Evolutionary conservation across 169 alveolate genomes (phyloP), one percentile per base, ranked within the genome.

Genomic region (Eimeria zaria): DNA sequence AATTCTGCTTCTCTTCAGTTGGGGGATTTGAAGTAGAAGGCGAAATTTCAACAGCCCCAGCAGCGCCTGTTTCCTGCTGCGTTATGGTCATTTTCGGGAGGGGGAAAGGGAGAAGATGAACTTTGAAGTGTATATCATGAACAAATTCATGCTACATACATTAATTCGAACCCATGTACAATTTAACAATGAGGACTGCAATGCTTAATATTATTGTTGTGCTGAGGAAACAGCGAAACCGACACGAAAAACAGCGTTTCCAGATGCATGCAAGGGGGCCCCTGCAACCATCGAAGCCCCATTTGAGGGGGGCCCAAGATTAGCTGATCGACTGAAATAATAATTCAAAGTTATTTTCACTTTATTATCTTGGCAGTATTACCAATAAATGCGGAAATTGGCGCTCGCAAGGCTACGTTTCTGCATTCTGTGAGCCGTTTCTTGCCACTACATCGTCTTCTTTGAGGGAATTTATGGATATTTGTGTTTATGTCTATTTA

Each of bases 281-380:
- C 24, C 78, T 30, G 78, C 78, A 33, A 69, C 78, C 78, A 69
- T 69, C 78, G 78, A 69, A 69, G 78, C 78, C 78, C 78, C 78
- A 24, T 5, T 39, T 1, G 48, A 33, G 48, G 78, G 22, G 78
- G 78, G 33, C 22, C 48, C 24, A 4, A 33, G 41, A 27, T 64
- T 27, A 39, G 18, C 24, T 33, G 2, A 69, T 3, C 16, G 14
- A 69, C 78, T 69, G 78, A 69, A 69, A 69, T 69, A 69, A 69
- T 33, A 8, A 33, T 33, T 33, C 5, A 33, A 0, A 12, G 33
- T 33, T 24, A 22, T 33, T 30, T 69, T 33, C 12, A 11, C 33
- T 8, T 12, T 7, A 69, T 69, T 69, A 12, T 11, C 6, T 5
- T n/a, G 44, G 78, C 4, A 69, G 48, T 9, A 69, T 9, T 30